Conservation (phyloP, 2,329 filamentous ascomycete species). For the Fusarium sp. region DNA sequence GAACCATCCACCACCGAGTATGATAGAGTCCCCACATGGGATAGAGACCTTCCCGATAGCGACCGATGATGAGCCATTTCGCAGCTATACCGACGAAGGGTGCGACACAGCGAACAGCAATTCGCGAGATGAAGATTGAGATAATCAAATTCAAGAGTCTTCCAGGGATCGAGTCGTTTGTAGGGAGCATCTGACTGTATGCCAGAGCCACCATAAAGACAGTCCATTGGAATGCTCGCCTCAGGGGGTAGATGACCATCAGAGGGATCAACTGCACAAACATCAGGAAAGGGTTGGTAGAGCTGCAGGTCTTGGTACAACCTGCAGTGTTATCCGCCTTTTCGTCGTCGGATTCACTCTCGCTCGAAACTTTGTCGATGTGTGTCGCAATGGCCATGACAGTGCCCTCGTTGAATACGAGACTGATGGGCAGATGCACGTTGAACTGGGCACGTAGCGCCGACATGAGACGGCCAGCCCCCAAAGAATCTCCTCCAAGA, state of each 20-base stretch:
- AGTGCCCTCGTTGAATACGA: conserved; percentile 63
- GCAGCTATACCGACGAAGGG: conserved; percentile 62
- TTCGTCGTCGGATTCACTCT: not conserved
- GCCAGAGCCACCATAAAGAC: conserved; percentile 62
- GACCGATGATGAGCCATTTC: conserved; percentile 68
- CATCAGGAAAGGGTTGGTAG: conserved; percentile 62
- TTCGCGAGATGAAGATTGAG: conserved; percentile 57
- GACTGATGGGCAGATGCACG: conserved; percentile 61
- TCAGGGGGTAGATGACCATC: conserved; percentile 61
- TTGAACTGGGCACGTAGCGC: conserved; percentile 62
- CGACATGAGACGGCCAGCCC: conserved; percentile 64
- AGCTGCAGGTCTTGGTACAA: conserved; percentile 58
- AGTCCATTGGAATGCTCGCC: conserved; percentile 64
- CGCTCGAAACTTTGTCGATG: conserved; percentile 50
- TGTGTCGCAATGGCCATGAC: conserved; percentile 54
- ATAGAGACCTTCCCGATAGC: conserved; percentile 64
- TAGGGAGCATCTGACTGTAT: conserved; percentile 54
- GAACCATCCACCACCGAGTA: conserved; percentile 68
- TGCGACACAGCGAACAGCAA: conserved; percentile 53
- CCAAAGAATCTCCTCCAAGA: conserved; percentile 66
- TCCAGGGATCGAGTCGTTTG: conserved; percentile 54
- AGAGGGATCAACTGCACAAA: conserved; percentile 64
- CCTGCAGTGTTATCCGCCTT: conserved; percentile 43
- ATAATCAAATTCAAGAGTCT: conserved; percentile 62
- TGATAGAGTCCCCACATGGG: conserved; percentile 72